These are phyloP conservation scores for Atkinsonella hypoxylon DNA, from an alignment of 2,329 filamentous ascomycete species.

Conservation along the genomic window DNA sequence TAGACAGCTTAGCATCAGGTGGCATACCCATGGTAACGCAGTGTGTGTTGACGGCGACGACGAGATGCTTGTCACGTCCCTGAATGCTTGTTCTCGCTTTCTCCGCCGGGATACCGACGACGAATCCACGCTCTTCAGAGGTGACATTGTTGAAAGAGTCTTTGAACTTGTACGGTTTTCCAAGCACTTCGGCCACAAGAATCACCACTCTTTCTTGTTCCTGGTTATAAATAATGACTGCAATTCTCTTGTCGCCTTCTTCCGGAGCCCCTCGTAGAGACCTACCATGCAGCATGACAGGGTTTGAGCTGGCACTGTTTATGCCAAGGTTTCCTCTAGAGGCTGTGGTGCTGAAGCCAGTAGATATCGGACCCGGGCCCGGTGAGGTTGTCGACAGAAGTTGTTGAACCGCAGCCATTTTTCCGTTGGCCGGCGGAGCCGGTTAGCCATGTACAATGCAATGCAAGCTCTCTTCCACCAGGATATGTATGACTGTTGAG, in stretches of 20 bases:
- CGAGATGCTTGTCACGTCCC: conserved; percentile 42
- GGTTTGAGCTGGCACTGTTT: conserved; percentile 23
- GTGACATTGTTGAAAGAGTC: conserved; percentile 41
- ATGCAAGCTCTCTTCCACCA: no score
- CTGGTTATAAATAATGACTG: conserved; percentile 56
- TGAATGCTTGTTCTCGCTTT: conserved; percentile 46
- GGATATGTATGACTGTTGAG: no score
- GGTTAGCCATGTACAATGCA: no score
- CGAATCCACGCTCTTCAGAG: conserved; percentile 45
- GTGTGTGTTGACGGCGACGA: conserved; percentile 65
- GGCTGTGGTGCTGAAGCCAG: conserved; percentile 14
- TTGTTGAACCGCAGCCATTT: conserved; percentile 28
- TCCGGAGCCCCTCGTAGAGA: conserved; percentile 34
- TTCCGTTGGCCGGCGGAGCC: neutral
- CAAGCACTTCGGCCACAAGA: conserved; percentile 66
- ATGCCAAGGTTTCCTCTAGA: conserved; percentile 18
- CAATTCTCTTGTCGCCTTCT: conserved; percentile 44
- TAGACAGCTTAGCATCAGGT: conserved; percentile 52
- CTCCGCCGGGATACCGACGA: conserved; percentile 52
- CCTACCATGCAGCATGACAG: conserved; percentile 23
- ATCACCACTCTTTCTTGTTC: conserved; percentile 65
- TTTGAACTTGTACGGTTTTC: conserved; percentile 55
- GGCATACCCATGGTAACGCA: conserved; percentile 60
- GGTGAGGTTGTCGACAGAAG: conserved; percentile 22
- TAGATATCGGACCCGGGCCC: conserved; percentile 12